Evolutionary conservation across 805 yeast genomes (phyloP).

Genomic region (Starmerella sirachaensis): DNA sequence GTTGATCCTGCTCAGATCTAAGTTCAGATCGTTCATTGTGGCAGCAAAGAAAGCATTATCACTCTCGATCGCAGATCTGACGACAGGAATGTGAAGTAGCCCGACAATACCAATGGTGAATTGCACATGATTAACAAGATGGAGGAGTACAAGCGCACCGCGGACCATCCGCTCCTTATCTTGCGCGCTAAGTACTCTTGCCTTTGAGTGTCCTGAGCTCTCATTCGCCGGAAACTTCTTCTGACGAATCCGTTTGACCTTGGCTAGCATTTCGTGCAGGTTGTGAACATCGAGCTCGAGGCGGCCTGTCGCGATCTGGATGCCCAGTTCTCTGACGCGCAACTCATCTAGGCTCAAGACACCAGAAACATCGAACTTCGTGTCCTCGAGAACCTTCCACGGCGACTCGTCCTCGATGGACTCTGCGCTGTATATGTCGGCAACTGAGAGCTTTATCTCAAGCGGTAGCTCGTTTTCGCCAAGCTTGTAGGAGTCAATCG

Average conservation of each 20-base stretch:
- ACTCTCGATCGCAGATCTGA: conserved; percentile 3
- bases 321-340: conserved; percentile 26
- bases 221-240: background rate
- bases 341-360: conserved; percentile 25
- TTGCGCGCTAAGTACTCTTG: conserved; percentile 4
- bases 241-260: conserved; percentile 11
- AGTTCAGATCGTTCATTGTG: conserved; percentile 27
- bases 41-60: conserved; percentile 21
- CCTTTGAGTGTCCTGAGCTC: background rate
- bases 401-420: conserved; percentile 25
- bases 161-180: conserved; percentile 11
- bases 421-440: conserved; percentile 26
- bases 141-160: conserved; percentile 18
- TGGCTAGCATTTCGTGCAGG: conserved; percentile 15
- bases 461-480: conserved; percentile 26
- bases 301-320: conserved; percentile 25
- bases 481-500: conserved; percentile 26
- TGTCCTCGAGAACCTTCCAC: conserved; percentile 26
- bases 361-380: conserved; percentile 25
- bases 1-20: conserved; percentile 31
- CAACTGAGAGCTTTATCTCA: conserved; percentile 20
- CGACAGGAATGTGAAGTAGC: conserved; percentile 25
- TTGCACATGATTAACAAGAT: conserved; percentile 30
- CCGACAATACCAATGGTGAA: conserved; percentile 28
- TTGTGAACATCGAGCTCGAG: conserved; percentile 21